Evolutionary conservation across 352 stramenopile genomes (phyloP).

Genomic region (Albugo candida): DNA sequence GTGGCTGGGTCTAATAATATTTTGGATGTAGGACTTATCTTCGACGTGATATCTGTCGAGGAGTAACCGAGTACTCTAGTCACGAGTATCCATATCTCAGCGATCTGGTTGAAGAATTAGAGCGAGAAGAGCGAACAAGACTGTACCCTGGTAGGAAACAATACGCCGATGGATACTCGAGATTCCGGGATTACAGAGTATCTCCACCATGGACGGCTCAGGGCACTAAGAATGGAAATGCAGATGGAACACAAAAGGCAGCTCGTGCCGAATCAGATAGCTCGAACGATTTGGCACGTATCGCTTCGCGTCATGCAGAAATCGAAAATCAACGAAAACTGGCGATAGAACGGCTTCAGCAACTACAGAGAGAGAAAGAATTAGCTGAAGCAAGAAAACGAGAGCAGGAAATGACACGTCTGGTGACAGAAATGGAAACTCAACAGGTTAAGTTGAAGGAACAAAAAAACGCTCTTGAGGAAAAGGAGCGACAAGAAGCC

Average conservation of each 20-base stretch:
- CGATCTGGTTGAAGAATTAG: conserved; percentile 41
- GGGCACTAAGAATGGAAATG: conserved; percentile 14
- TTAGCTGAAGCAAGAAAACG: conserved; percentile 13
- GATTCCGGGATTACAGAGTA: conserved; percentile 26
- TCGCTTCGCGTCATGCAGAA: conserved; percentile 29
- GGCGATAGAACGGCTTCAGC: conserved; percentile 26
- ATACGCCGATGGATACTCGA: conserved; percentile 54
- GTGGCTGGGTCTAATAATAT: not conserved
- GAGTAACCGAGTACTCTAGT: conserved; percentile 55
- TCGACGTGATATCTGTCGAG: conserved; percentile 51
- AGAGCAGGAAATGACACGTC: conserved; percentile 9
- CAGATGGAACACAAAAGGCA: not conserved
- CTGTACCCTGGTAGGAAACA: conserved; percentile 36
- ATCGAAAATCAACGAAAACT: conserved; percentile 34
- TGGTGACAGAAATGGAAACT: conserved; percentile 12
- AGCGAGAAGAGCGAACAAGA: conserved; percentile 26
- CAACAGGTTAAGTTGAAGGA: conserved; percentile 8
- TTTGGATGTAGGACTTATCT: conserved; percentile 25
- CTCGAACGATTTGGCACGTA: conserved; percentile 27
- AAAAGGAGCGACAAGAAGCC: conserved; percentile 13
- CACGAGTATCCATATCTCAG: conserved; percentile 56
- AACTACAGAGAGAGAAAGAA: conserved; percentile 26
- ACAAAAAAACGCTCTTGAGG: conserved; percentile 5
- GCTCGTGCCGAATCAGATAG: conserved; percentile 3
- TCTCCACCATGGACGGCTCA: conserved; percentile 2